Evolutionary conservation across 2,329 filamentous ascomycete species (phyloP).

Genomic region (Westerdykella aurantiaca): DNA sequence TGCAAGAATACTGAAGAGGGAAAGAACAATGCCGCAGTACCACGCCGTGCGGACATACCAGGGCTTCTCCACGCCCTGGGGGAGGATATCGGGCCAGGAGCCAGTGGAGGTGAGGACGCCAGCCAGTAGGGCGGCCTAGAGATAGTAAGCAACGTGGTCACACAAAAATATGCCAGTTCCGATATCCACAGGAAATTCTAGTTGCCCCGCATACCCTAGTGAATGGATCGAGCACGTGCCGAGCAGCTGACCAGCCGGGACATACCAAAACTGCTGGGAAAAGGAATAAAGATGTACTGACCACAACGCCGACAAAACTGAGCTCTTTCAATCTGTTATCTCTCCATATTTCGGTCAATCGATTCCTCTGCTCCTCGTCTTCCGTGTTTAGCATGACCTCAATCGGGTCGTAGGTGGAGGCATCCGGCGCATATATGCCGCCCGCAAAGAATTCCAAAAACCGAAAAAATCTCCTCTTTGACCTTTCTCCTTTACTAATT

Average conservation of each 20-base stretch:
- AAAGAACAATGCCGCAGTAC: constrained; percentile 44
- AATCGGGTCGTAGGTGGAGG: constrained; percentile 34
- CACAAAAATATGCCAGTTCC: neutral
- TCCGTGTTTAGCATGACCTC: constrained; percentile 34
- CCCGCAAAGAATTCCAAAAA: constrained; percentile 29
- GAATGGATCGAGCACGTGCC: neutral
- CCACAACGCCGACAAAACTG: constrained; percentile 41
- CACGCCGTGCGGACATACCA: constrained; percentile 41
- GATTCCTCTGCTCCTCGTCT: constrained; percentile 28
- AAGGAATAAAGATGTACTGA: constrained; percentile 13
- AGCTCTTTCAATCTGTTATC: constrained; percentile 39
- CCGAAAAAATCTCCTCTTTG: constrained; percentile 5
- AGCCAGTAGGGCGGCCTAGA: constrained; percentile 34
- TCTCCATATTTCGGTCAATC: constrained; percentile 35
- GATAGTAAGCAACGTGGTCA: neutral
- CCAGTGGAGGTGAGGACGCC: constrained; percentile 41
- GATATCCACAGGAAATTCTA: neutral
- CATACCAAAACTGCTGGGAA: neutral
- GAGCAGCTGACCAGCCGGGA: constrained; percentile 5
- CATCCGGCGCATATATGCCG: constrained; percentile 30
- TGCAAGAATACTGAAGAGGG: constrained; percentile 47
- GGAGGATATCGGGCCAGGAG: constrained; percentile 40
- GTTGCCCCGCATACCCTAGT: neutral
- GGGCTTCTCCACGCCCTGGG: constrained; percentile 33
- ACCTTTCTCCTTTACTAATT: neutral